A percentile compares a stretch with the other conserved stretches of the same genome.
These are phyloP conservation scores for Trifolium dubium DNA, from an alignment of 306 rosid species.

Conservation along the genomic window DNA sequence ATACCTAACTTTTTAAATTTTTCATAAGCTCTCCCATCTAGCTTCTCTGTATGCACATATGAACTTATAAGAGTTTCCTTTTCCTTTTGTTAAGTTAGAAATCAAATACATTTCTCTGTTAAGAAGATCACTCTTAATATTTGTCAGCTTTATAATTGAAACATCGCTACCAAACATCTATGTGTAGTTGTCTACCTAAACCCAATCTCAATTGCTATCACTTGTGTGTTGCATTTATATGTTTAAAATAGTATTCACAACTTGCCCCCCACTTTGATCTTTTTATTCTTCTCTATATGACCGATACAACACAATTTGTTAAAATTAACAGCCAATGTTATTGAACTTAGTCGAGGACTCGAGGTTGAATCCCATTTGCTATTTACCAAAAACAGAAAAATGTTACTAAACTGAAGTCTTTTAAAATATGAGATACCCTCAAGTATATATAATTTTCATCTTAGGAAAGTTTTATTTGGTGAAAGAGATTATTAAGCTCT, in stretches of 20 bases:
- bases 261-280: background rate
- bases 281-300: slow-evolving; percentile 1
- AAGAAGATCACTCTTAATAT: slow-evolving; percentile 5
- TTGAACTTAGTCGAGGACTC: background rate
- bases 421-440: background rate
- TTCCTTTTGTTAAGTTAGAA: background rate
- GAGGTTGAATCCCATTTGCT: slow-evolving; percentile 14
- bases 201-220: slow-evolving; percentile 3
- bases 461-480: slow-evolving; percentile 9
- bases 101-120: background rate
- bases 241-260: slow-evolving; percentile 21
- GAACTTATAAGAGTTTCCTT: background rate
- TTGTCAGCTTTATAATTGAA: background rate
- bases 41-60: background rate
- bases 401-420: background rate
- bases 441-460: slow-evolving; percentile 14
- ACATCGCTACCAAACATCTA: slow-evolving; percentile 4
- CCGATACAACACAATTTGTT: background rate
- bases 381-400: background rate
- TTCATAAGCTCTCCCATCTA: background rate
- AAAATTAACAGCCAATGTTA: background rate
- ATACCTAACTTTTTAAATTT: background rate
- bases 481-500: slow-evolving; percentile 20
- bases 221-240: slow-evolving; percentile 25
- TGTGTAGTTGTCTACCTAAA: background rate